These are phyloP conservation scores for Umbelopsis sp. DNA, from an alignment of 192 early-diverging fungal species.

Conservation along the genomic window DNA sequence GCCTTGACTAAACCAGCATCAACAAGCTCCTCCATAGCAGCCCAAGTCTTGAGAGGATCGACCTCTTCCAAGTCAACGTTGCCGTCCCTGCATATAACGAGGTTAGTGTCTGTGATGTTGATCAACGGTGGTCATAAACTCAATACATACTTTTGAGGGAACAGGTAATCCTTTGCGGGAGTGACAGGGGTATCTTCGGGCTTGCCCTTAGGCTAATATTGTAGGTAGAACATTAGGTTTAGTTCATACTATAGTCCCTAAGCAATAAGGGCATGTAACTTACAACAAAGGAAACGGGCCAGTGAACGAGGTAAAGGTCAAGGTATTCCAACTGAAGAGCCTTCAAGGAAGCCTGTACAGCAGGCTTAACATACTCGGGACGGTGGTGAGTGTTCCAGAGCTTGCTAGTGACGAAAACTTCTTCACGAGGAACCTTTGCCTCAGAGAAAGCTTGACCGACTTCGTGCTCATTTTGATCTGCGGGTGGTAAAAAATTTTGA, in stretches of 20 bases:
- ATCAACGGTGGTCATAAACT: too few relatives aligned
- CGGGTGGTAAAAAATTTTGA: slow-evolving; percentile 7
- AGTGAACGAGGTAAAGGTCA: slow-evolving; percentile 86
- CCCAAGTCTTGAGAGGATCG: slow-evolving; percentile 63
- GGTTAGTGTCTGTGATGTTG: background rate
- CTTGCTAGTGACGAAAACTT: slow-evolving; percentile 80
- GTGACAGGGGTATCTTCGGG: slow-evolving; percentile 29
- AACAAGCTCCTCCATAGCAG: slow-evolving; percentile 73
- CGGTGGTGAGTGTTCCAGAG: slow-evolving; percentile 70
- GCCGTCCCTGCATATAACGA: slow-evolving; percentile 18
- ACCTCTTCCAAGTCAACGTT: slow-evolving; percentile 43
- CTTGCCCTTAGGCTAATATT: slow-evolving; percentile 7
- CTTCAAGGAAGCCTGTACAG: slow-evolving; percentile 63
- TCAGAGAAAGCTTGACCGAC: slow-evolving; percentile 72
- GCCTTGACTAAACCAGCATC: slow-evolving; percentile 53
- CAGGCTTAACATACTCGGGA: slow-evolving; percentile 62
- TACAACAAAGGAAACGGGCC: slow-evolving; percentile 66
- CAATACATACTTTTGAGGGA: slow-evolving; percentile 32
- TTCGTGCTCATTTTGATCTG: slow-evolving; percentile 74
- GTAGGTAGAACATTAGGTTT: background rate
- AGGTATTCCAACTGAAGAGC: slow-evolving; percentile 77
- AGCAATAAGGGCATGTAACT: background rate
- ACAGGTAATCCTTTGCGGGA: slow-evolving; percentile 28
- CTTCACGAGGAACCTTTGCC: slow-evolving; percentile 59
- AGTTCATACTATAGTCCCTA: background rate